Evolutionary conservation across 228 moss, liverwort and hornwort species (phyloP).

Genomic region (Sphagnum fallax): DNA sequence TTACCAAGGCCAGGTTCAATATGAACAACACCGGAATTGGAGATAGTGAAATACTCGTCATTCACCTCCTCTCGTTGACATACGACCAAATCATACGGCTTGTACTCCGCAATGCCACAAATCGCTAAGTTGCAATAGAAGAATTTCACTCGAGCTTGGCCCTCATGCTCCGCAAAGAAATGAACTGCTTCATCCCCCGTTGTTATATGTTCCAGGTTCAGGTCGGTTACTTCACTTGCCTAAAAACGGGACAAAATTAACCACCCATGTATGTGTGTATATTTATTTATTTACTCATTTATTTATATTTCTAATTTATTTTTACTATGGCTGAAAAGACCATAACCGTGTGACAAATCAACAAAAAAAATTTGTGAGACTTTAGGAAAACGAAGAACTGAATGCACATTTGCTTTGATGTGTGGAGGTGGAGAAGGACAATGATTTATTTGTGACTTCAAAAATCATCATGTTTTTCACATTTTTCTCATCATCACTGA

Average conservation of each 20-base stretch:
- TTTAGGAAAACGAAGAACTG: no score
- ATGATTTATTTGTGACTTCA: no score
- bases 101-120: conserved; percentile 35
- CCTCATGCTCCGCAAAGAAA: conserved; percentile 60
- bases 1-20: conserved; percentile 53
- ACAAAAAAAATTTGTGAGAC: no score
- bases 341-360: no score
- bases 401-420: no score
- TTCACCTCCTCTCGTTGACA: conserved; percentile 56
- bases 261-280: background rate
- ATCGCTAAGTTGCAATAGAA: conserved; percentile 68
- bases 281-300: background rate
- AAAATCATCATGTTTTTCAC: no score
- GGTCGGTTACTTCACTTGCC: conserved; percentile 45
- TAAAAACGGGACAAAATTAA: background rate
- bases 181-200: conserved; percentile 54
- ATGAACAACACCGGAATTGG: conserved; percentile 67
- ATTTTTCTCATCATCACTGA: no score
- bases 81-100: conserved; percentile 81
- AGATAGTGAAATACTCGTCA: conserved; percentile 67
- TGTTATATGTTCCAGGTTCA: conserved; percentile 49
- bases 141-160: conserved; percentile 52
- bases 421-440: no score
- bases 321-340: no score
- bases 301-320: no score